A percentile compares a stretch with the other conserved stretches of the same genome.
Evolutionary conservation across 305 asterid genomes (phyloP).

Genomic region (Fraxinus ornus): DNA sequence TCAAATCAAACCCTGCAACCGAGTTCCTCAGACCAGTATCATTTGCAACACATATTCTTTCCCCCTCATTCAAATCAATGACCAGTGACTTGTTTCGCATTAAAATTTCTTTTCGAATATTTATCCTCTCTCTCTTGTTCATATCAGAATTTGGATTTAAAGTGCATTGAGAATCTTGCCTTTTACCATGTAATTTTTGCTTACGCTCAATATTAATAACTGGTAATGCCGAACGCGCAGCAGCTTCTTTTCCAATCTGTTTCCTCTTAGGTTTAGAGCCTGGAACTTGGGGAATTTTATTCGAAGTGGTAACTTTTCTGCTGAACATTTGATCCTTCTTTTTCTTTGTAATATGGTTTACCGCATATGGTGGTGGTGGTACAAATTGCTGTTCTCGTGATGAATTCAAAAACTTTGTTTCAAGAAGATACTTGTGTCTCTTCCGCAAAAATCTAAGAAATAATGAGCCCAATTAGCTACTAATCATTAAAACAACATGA

Average conservation of each 20-base stretch:
- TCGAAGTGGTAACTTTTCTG: slow-evolving; percentile 32
- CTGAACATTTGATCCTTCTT: slow-evolving; percentile 28
- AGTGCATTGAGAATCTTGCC: slow-evolving; percentile 11
- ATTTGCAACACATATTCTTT: slow-evolving; percentile 34
- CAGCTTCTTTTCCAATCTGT: slow-evolving; percentile 37
- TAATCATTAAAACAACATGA: not conserved
- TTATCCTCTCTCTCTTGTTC: slow-evolving; percentile 37
- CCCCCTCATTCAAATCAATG: slow-evolving; percentile 39
- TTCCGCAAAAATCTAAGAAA: slow-evolving; percentile 57
- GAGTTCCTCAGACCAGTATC: slow-evolving; percentile 28
- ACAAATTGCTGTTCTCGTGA: slow-evolving; percentile 33
- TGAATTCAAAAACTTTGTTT: slow-evolving; percentile 31
- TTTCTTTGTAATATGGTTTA: slow-evolving; percentile 29
- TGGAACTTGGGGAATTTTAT: slow-evolving; percentile 40
- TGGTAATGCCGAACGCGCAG: slow-evolving; percentile 4
- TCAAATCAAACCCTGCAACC: slow-evolving; percentile 52
- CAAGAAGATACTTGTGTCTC: slow-evolving; percentile 48
- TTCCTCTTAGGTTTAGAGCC: slow-evolving; percentile 36
- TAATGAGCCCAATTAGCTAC: slow-evolving; percentile 5
- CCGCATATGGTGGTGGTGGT: slow-evolving; percentile 18
- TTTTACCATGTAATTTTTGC: slow-evolving; percentile 18
- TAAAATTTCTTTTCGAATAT: slow-evolving; percentile 31
- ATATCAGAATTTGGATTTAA: slow-evolving; percentile 24
- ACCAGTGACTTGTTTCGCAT: slow-evolving; percentile 15
- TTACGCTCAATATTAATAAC: slow-evolving; percentile 23